Percentiles rank a stretch among this genome's conserved stretches.
Conservation (phyloP, 2,329 filamentous ascomycete species). For the Metarhizium guizhouense region DNA sequence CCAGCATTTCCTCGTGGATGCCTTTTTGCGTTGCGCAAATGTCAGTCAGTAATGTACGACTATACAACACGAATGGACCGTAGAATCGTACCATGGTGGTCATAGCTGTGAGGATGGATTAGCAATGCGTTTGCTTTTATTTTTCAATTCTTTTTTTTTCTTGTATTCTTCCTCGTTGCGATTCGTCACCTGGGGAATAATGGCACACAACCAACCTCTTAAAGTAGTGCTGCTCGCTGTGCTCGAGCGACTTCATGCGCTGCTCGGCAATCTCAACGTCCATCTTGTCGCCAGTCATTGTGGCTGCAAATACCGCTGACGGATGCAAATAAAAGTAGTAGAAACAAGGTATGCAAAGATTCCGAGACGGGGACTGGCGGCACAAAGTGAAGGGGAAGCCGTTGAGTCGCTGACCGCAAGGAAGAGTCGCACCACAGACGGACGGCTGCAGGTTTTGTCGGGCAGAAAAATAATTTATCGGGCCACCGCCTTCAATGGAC, state of each 20-base stretch:
- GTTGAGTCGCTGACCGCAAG: constrained; percentile 3
- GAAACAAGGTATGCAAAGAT: neutral
- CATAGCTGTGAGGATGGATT: constrained; percentile 57
- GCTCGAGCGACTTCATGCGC: constrained; percentile 65
- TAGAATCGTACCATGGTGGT: constrained; percentile 73
- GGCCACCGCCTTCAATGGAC: constrained; percentile 17
- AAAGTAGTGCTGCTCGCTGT: constrained; percentile 98
- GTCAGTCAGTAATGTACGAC: neutral
- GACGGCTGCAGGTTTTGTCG: constrained; percentile 13
- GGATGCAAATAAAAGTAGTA: neutral
- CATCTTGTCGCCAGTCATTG: constrained; percentile 44
- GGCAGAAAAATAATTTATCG: constrained; percentile 20
- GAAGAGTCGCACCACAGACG: constrained; percentile 1
- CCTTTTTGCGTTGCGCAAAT: constrained; percentile 38
- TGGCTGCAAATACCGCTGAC: constrained; percentile 10
- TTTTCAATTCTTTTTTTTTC: no score
- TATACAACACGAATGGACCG: neutral
- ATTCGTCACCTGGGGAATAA: constrained; percentile 1
- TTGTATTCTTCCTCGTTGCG: neutral
- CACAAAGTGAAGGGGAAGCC: neutral
- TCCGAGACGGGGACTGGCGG: constrained; percentile 1
- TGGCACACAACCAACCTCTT: constrained; percentile 61
- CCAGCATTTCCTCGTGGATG: constrained; percentile 97
- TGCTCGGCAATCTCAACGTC: constrained; percentile 52
- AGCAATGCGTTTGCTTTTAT: neutral